These are phyloP conservation scores for Raffaelea arxii DNA, from an alignment of 2,329 filamentous ascomycete species.

Conservation along the genomic window DNA sequence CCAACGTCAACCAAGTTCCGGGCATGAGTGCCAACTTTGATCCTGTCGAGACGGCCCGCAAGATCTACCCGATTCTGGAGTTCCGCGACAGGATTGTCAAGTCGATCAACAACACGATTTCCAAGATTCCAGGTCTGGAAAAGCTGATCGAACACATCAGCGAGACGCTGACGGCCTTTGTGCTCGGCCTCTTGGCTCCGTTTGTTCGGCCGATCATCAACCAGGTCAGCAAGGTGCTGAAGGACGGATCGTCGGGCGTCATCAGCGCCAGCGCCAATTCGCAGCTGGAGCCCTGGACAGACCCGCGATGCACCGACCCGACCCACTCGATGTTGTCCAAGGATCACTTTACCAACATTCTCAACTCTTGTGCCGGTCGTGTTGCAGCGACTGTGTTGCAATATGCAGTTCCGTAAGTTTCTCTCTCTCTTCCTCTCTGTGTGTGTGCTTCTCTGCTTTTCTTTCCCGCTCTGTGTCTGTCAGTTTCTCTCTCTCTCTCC, in stretches of 20 bases:
- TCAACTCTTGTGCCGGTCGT: slow-evolving; percentile 68
- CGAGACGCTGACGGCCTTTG: slow-evolving; percentile 84
- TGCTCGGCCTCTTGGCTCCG: slow-evolving; percentile 81
- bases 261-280: slow-evolving; percentile 60
- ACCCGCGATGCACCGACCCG: slow-evolving; percentile 64
- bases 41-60: slow-evolving; percentile 60
- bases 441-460: not conserved
- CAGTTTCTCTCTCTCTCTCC: no score
- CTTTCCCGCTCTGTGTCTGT: no score
- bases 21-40: slow-evolving; percentile 72
- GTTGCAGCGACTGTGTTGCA: slow-evolving; percentile 68
- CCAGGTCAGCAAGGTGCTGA: slow-evolving; percentile 72
- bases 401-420: slow-evolving; percentile 70
- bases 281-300: slow-evolving; percentile 73
- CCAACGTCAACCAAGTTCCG: slow-evolving; percentile 51
- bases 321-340: slow-evolving; percentile 96
- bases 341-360: slow-evolving; percentile 81
- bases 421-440: not conserved
- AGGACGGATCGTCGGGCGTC: slow-evolving; percentile 70
- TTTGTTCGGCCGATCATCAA: slow-evolving; percentile 90
- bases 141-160: slow-evolving; percentile 86
- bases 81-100: slow-evolving; percentile 94
- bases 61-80: slow-evolving; percentile 90
- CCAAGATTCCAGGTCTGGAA: slow-evolving; percentile 87
- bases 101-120: slow-evolving; percentile 72